Conservation (phyloP, 2,329 filamentous ascomycete species). For the Aspergillus arachidicola region DNA sequence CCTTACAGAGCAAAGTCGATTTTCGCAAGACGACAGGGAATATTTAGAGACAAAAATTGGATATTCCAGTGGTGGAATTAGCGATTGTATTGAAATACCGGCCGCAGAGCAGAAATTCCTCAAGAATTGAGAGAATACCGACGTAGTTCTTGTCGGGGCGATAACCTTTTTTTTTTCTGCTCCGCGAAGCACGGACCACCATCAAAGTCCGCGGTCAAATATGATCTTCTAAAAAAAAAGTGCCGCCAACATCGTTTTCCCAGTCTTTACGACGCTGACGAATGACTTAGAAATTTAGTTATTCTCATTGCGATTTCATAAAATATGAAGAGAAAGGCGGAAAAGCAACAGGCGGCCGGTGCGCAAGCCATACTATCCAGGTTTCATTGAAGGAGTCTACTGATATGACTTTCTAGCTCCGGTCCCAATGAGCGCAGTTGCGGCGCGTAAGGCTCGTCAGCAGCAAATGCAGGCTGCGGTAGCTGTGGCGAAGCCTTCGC, state of each 20-base stretch:
- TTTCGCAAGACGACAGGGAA: neutral
- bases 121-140: constrained; percentile 13
- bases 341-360: constrained; percentile 40
- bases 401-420: constrained; percentile 15
- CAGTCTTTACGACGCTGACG: neutral
- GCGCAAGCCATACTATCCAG: constrained; percentile 3
- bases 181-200: constrained; percentile 46
- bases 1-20: neutral
- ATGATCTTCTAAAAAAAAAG: constrained; percentile 26
- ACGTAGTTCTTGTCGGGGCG: constrained; percentile 12
- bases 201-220: constrained; percentile 26
- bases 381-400: neutral
- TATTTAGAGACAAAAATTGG: neutral
- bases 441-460: constrained; percentile 45
- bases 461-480: constrained; percentile 31
- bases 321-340: constrained; percentile 42
- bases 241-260: neutral
- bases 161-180: constrained; percentile 44
- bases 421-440: constrained; percentile 46
- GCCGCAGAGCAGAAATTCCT: neutral
- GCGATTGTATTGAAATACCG: neutral
- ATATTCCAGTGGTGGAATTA: neutral
- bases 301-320: neutral
- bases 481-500: constrained; percentile 21
- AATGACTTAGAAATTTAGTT: neutral